Conservation (phyloP, 768 basidiomycete species). For the Tulasnella sp. region DNA sequence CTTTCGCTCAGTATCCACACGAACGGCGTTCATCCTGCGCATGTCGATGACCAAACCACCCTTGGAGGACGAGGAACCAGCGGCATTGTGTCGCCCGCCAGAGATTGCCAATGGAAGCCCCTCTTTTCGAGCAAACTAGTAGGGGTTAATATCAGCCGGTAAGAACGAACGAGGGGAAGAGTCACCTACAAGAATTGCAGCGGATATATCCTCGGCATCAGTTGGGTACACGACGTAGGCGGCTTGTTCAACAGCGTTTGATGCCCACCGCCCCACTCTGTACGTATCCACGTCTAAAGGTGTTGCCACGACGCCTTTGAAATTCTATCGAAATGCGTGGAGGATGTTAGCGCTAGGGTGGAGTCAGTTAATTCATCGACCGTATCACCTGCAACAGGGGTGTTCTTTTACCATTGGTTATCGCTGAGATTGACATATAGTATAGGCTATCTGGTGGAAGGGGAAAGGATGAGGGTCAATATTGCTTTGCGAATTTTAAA, state of each 20-base stretch:
- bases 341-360: too few species aligned
- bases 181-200: conserved; percentile 9
- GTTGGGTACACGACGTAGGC: conserved; percentile 19
- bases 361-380: too few species aligned
- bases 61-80: conserved; percentile 12
- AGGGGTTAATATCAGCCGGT: too few species aligned
- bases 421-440: too few species aligned
- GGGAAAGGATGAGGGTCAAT: too few species aligned
- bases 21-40: conserved; percentile 5
- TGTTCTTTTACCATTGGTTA: too few species aligned
- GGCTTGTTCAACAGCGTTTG: background rate
- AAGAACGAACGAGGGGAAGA: too few species aligned
- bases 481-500: too few species aligned
- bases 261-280: conserved; percentile 1
- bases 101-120: conserved; percentile 3
- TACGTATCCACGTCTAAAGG: background rate
- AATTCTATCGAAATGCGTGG: too few species aligned
- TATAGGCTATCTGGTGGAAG: too few species aligned
- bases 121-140: background rate
- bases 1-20: conserved; percentile 7
- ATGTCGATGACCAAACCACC: conserved; percentile 18
- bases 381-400: too few species aligned
- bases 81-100: conserved; percentile 15
- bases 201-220: conserved; percentile 20
- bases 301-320: too few species aligned